These are phyloP conservation scores for Micromonas pusilla DNA, from an alignment of 139 green algal genomes.

Conservation along the genomic window DNA sequence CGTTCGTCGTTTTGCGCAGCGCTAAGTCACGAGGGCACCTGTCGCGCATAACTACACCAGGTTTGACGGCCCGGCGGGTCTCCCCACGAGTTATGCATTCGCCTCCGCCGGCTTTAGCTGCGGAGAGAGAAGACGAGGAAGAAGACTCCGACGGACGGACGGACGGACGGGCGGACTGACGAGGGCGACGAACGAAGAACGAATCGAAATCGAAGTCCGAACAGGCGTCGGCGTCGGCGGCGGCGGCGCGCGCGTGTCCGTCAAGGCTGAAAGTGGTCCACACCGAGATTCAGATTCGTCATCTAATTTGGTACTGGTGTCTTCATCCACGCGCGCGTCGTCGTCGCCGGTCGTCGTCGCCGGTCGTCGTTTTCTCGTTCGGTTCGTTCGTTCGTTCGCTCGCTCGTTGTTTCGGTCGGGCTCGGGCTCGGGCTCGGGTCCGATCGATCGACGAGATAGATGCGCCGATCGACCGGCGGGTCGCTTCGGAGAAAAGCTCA, in stretches of 20 bases:
- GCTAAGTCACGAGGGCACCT: slow-evolving; percentile 12
- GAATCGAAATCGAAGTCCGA: too few species aligned
- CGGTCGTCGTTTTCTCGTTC: too few species aligned
- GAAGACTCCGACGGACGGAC: too few species aligned
- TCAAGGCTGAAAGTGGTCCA: slow-evolving; percentile 15
- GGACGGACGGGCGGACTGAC: too few species aligned
- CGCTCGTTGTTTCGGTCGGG: background rate
- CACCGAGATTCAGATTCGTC: background rate
- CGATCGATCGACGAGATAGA: background rate
- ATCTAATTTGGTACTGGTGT: background rate
- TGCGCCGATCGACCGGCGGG: background rate
- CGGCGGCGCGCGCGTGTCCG: background rate
- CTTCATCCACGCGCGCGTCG: background rate
- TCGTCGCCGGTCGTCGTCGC: background rate
- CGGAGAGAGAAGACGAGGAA: background rate
- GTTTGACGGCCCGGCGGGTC: slow-evolving; percentile 13
- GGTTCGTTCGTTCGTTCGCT: too few species aligned
- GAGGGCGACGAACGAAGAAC: too few species aligned
- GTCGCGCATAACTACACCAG: slow-evolving; percentile 1
- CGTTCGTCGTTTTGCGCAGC: background rate
- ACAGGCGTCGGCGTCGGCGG: background rate
- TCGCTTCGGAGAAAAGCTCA: slow-evolving; percentile 2
- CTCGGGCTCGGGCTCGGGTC: background rate
- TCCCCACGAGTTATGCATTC: slow-evolving; percentile 1
- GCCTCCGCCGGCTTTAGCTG: slow-evolving; percentile 14